phyloP scores from a whole-genome alignment of 2,329 filamentous ascomycete genomes.

The Neonectria sp. region DNA sequence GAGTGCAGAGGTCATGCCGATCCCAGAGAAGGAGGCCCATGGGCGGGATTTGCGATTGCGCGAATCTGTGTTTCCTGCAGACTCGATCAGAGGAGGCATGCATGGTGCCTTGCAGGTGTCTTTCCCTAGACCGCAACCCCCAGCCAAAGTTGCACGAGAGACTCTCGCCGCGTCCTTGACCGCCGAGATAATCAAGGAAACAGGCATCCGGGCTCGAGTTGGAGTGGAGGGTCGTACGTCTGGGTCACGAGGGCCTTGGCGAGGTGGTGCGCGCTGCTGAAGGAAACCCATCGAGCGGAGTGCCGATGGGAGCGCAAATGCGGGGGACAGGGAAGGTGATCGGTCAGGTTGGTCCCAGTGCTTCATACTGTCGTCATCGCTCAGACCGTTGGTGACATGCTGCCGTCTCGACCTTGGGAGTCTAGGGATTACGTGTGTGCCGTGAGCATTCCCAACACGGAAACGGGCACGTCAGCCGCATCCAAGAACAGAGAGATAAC shows the following conservation, averaged over 20 bases:
- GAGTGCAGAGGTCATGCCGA: slow-evolving; percentile 46
- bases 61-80: slow-evolving; percentile 33
- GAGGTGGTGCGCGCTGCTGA: slow-evolving; percentile 16
- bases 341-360: slow-evolving; percentile 26
- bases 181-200: neutral
- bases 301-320: slow-evolving; percentile 15
- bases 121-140: slow-evolving; percentile 32
- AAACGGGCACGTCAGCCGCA: slow-evolving; percentile 14
- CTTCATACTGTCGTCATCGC: slow-evolving; percentile 30
- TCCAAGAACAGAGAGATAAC: slow-evolving; percentile 19
- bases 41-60: slow-evolving; percentile 49
- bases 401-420: no score
- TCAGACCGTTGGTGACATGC: neutral
- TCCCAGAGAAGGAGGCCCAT: slow-evolving; percentile 37
- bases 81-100: slow-evolving; percentile 49
- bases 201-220: slow-evolving; percentile 15
- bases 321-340: slow-evolving; percentile 35
- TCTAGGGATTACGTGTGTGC: neutral
- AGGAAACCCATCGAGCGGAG: neutral
- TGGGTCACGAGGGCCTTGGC: slow-evolving; percentile 40
- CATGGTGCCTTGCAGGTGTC: slow-evolving; percentile 48
- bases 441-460: slow-evolving; percentile 16
- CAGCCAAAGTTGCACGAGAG: slow-evolving; percentile 36
- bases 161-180: neutral
- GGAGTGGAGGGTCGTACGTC: slow-evolving; percentile 36